These are phyloP conservation scores for Sporisorium reilianum DNA, from an alignment of 1,284 basidiomycete genomes.

Conservation along the genomic window DNA sequence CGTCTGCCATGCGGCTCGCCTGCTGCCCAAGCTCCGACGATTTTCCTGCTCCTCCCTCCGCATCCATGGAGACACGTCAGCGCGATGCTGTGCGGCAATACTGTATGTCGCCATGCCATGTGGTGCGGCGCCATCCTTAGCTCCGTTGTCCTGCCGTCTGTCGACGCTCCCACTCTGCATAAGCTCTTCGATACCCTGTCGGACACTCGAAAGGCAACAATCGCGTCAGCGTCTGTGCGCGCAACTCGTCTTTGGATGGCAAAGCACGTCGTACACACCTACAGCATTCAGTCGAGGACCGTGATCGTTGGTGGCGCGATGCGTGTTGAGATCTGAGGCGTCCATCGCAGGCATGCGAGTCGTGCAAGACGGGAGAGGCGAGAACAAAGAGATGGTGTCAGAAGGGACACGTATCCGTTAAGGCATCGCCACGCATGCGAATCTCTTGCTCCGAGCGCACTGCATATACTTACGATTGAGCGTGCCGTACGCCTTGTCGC, in stretches of 20 bases:
- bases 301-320: constrained; percentile 44
- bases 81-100: too few species aligned
- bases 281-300: constrained; percentile 49
- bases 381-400: background rate
- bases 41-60: constrained; percentile 13
- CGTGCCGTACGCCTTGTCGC: constrained; percentile 85
- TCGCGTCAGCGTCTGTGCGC: constrained; percentile 3
- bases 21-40: constrained; percentile 8
- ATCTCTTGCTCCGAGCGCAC: background rate
- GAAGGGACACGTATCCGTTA: background rate
- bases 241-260: background rate
- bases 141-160: constrained; percentile 2
- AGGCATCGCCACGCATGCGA: constrained; percentile 17
- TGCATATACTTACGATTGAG: constrained; percentile 75
- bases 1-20: constrained; percentile 10
- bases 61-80: too few species aligned
- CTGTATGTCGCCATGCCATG: background rate
- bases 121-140: background rate
- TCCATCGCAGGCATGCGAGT: too few species aligned
- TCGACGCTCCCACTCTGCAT: constrained; percentile 27
- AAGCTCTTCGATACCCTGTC: constrained; percentile 35
- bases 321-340: constrained; percentile 46
- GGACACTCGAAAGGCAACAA: background rate
- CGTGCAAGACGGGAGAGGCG: background rate
- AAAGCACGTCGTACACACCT: constrained; percentile 15